Evolutionary conservation across 2,329 filamentous ascomycete genomes (phyloP), one percentile per base, ranked within the genome.

Genomic region (Colletotrichum navitas): DNA sequence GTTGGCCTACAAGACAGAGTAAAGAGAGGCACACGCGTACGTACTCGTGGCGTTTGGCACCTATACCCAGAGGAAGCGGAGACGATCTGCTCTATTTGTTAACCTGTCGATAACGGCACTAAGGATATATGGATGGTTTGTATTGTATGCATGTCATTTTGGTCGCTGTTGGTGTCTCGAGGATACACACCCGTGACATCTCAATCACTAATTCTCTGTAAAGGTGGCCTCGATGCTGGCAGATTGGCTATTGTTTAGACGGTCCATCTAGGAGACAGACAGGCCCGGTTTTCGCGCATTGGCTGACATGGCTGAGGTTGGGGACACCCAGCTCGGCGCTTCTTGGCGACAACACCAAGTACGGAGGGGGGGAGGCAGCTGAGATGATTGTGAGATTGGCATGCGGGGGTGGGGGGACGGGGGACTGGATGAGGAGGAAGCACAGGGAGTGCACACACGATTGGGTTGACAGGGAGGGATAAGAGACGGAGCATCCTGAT

Each of bases 361-460:
- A 49, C 39, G 29, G n/a, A n/a, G 45, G 65, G 59, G 45, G 12
- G 39, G 43, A 24, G 29, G 18, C 39, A 47, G 54, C 24, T 34
- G 60, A 72, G n/a, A 36, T 55, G 32, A 24, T 24, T 34, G 32
- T 36, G 32, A 56, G 32, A 72, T 64, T 72, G 60, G 32, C 12
- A 47, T 72, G 69, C 66, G 69, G 69, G 68, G 68, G 58, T 29
- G 29, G 29, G 29, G 29, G 29, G 29, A 29, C 39, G 12, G 63
- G 51, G 63, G 59, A 54, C 59, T 72, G 54, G 32, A 34, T 64
- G 65, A 24, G 65, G 65, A 72, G 68, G 34, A 41, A 52, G 60
- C 43, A 47, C 21, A n/a, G 21, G 21, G 24, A 24, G 43, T 32
- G 36, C 29, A 36, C 43, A 7, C n/a, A 65, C 5, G 34, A 34